Evolutionary conservation across 2,329 filamentous ascomycete species (phyloP).

Genomic region (Amauroascus niger): DNA sequence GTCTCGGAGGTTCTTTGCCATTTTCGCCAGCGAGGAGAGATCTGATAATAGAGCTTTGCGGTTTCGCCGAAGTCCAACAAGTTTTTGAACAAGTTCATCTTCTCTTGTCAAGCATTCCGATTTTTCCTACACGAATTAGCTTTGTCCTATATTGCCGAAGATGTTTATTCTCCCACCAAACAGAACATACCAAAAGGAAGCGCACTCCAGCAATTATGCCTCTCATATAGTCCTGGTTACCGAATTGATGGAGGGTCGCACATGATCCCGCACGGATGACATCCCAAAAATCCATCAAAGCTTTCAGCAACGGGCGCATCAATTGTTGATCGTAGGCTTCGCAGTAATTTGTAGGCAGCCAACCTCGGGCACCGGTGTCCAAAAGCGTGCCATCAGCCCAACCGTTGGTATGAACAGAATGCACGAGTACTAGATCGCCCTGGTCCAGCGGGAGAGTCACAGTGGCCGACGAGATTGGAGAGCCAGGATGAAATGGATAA

Average conservation of each 20-base stretch:
- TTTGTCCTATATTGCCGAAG: neutral
- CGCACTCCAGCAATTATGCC: conserved; percentile 89
- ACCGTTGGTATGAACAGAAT: conserved; percentile 94
- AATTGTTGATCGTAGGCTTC: conserved; percentile 84
- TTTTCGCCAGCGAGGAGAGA: conserved; percentile 78
- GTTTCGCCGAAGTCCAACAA: conserved; percentile 65
- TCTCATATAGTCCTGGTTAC: conserved; percentile 87
- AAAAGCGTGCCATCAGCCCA: conserved; percentile 95
- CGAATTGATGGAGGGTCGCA: conserved; percentile 67
- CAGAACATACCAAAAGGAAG: conserved; percentile 63
- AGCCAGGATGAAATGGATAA: conserved; percentile 78
- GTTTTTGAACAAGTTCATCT: conserved; percentile 60
- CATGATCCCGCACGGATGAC: conserved; percentile 67
- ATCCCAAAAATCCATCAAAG: conserved; percentile 87
- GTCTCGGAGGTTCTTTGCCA: conserved; percentile 75
- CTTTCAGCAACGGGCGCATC: conserved; percentile 74
- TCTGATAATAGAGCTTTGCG: conserved; percentile 84
- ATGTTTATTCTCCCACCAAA: neutral
- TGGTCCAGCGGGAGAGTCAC: conserved; percentile 81
- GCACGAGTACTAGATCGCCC: conserved; percentile 85
- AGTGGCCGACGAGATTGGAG: conserved; percentile 67
- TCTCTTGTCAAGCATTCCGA: conserved; percentile 82
- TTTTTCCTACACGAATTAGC: conserved; percentile 54
- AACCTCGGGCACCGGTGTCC: conserved; percentile 75
- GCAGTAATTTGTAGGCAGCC: conserved; percentile 97